Conservation (phyloP, 768 basidiomycete species). For the Lentinus tigrinus region DNA sequence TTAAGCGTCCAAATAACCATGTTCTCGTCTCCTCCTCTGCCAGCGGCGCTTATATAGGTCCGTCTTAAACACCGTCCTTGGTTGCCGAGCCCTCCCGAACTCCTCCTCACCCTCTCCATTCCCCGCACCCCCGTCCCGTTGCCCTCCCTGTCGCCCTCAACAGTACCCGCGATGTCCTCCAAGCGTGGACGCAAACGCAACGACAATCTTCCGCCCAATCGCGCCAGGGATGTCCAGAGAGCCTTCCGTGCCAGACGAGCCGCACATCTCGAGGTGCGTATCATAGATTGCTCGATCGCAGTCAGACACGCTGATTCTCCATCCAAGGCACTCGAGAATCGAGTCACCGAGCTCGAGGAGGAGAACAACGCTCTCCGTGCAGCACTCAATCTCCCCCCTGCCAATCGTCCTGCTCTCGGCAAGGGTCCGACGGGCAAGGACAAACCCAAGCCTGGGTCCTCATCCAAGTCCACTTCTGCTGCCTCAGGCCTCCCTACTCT, state of each 20-base stretch:
- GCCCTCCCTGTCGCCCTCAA: conserved; percentile 9
- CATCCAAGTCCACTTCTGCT: conserved; percentile 9
- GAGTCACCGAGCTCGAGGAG: conserved; percentile 80
- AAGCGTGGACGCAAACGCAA: conserved; percentile 86
- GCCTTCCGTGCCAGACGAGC: conserved; percentile 88
- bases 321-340: conserved; percentile 71
- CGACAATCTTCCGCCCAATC: conserved; percentile 75
- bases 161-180: conserved; percentile 59
- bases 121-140: conserved; percentile 30
- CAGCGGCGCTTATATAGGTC: conserved; percentile 27
- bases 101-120: conserved; percentile 32
- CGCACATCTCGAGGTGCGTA: conserved; percentile 75
- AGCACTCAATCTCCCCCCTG: conserved; percentile 70
- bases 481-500: conserved; percentile 1
- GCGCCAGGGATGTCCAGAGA: conserved; percentile 85
- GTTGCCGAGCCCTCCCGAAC: conserved; percentile 35
- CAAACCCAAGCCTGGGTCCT: conserved; percentile 49
- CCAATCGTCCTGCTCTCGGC: conserved; percentile 69
- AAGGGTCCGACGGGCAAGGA: conserved; percentile 89
- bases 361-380: conserved; percentile 77
- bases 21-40: conserved; percentile 21
- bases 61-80: conserved; percentile 31
- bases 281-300: conserved; percentile 13
- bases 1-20: conserved; percentile 17
- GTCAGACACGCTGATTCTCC: conserved; percentile 27